Evolutionary conservation across 2,329 filamentous ascomycete species (phyloP).

Genomic region (Juglanconis oblonga): DNA sequence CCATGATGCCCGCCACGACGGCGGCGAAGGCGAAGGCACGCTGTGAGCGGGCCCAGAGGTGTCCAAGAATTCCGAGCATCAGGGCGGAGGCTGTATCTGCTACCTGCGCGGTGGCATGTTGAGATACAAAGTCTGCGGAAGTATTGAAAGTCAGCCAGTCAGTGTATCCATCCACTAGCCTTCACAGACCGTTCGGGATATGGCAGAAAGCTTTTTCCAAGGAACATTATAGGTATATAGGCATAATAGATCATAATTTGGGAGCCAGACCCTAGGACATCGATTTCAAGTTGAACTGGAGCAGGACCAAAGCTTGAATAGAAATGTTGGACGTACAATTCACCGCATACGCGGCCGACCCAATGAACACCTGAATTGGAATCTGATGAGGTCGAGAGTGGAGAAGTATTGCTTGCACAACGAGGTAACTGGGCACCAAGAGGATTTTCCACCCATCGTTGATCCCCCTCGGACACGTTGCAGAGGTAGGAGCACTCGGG

Average conservation of each 20-base stretch:
- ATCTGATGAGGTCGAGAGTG: conserved; percentile 12
- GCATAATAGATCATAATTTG: neutral
- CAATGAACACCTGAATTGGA: conserved; percentile 13
- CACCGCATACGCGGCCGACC: conserved; percentile 16
- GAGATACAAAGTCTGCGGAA: conserved; percentile 13
- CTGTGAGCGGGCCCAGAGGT: conserved; percentile 16
- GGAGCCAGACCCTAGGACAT: neutral
- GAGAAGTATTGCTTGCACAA: conserved; percentile 39
- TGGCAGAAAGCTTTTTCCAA: no score
- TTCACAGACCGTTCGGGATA: neutral
- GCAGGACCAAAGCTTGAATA: neutral
- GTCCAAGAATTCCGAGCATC: conserved; percentile 14
- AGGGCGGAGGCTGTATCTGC: conserved; percentile 15
- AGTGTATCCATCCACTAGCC: neutral
- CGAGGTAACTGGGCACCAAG: conserved; percentile 65
- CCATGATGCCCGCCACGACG: conserved; percentile 12
- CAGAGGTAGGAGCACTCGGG: conserved; percentile 28
- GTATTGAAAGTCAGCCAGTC: neutral
- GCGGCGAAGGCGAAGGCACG: conserved; percentile 11
- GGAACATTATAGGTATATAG: no score
- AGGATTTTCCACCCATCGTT: conserved; percentile 49
- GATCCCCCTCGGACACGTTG: conserved; percentile 27
- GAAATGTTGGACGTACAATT: conserved; percentile 1
- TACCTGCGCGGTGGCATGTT: conserved; percentile 13
- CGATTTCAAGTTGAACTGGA: neutral